Evolutionary conservation across 495 filamentous ascomycete genomes (phyloP), one percentile per base, ranked within the genome.

Genomic region (Penicillium subrubescens): DNA sequence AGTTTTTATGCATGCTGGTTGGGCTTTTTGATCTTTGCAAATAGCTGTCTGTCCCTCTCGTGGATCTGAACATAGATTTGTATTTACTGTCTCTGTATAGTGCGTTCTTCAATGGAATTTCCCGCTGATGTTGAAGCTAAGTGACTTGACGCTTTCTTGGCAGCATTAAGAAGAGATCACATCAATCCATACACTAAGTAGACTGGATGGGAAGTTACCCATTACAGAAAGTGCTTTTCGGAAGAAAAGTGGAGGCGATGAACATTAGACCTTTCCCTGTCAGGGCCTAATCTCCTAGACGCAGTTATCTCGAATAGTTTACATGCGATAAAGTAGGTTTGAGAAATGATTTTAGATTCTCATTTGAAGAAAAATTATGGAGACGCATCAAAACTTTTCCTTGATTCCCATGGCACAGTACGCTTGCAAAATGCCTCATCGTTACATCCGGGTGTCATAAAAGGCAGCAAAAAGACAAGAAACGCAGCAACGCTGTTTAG

Each of bases 361-460:
- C 29, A n/a, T 21, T 59, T 46, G 21, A 44, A 63, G 37, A 48
- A 61, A 61, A 19, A 39, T 41, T 63, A 29, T 60, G 17, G 27
- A 52, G 41, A 44, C 7, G 54, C 5, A 65, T 56, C 55, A 37
- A 46, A 67, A 66, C 59, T 65, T 67, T 72, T 72, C 46, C 43
- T 52, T 55, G 60, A 59, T 59, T 57, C 44, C 27, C 12, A 46
- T 19, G 19, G 59, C 52, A 57, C 46, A 48, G 15, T 56, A 65
- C 56, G 66, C 72, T 67, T 57, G 44, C 43, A 5, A 68, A 63
- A 66, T 68, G 59, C 44, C 68, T 44, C 46, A 46, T 43, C 37
- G 11, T 37, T 65, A 60, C 50, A 56, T 43, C 59, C 34, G 10
- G 33, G 66, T 56, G 57, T 61, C 41, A 68, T 60, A 62, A 59